These are phyloP conservation scores for Malbranchea cinnamomea DNA, from an alignment of 2,329 filamentous ascomycete genomes.

Conservation along the genomic window DNA sequence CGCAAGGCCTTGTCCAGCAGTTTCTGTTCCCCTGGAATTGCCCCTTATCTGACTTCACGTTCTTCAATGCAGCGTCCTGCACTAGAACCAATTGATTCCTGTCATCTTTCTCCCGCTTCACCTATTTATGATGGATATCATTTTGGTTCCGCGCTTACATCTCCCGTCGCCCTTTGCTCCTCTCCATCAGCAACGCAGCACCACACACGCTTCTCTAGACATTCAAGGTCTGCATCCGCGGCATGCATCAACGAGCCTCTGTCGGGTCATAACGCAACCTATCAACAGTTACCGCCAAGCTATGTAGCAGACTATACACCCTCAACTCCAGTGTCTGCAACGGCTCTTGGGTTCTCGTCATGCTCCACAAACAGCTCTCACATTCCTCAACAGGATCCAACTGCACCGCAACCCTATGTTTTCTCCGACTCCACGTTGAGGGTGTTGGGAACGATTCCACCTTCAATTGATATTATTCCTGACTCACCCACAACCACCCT, in stretches of 20 bases:
- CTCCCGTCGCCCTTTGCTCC: slow-evolving; percentile 48
- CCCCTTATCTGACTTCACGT: slow-evolving; percentile 31
- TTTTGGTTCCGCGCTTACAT: slow-evolving; percentile 40
- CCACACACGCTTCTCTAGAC: slow-evolving; percentile 18
- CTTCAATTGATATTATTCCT: too few species aligned
- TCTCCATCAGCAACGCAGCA: slow-evolving; percentile 30
- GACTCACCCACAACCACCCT: slow-evolving; percentile 52
- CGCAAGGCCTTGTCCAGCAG: slow-evolving; percentile 39
- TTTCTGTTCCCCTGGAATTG: slow-evolving; percentile 36
- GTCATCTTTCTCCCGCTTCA: slow-evolving; percentile 32
- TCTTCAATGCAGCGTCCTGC: slow-evolving; percentile 31
- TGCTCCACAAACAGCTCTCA: too few species aligned
- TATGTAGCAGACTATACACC: slow-evolving; percentile 33
- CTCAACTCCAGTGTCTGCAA: slow-evolving; percentile 24
- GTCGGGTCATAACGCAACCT: slow-evolving; percentile 62
- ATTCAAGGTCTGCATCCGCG: slow-evolving; percentile 48
- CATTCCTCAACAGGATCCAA: too few species aligned
- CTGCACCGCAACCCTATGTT: not conserved
- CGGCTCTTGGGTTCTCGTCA: slow-evolving; percentile 26
- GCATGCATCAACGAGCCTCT: slow-evolving; percentile 52
- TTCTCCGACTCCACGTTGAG: slow-evolving; percentile 2
- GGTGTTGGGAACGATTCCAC: slow-evolving; percentile 13
- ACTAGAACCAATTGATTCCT: slow-evolving; percentile 31
- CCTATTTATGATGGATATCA: slow-evolving; percentile 16
- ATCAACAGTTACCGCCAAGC: slow-evolving; percentile 57